A percentile compares a stretch with the other conserved stretches of the same genome.
Conservation (phyloP, 1,284 basidiomycete genomes). For the Naganishia cerealis region DNA sequence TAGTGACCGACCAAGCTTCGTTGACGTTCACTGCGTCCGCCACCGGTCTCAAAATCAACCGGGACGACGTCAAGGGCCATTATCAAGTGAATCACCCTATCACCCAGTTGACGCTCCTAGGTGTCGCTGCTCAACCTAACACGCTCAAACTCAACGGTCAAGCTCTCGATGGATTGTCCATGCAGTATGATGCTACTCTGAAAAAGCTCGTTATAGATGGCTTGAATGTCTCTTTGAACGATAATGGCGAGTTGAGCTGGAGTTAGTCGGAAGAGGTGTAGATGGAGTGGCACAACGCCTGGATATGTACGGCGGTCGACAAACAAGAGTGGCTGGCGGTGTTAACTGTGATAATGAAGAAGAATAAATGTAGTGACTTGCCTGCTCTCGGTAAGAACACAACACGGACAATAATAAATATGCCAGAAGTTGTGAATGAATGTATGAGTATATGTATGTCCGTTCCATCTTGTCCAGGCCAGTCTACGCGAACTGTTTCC, state of each 20-base stretch:
- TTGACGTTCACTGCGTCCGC: slow-evolving; percentile 27
- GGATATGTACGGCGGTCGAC: too few relatives aligned
- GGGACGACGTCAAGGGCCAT: slow-evolving; percentile 23
- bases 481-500: too few relatives aligned
- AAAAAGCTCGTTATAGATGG: slow-evolving; percentile 26
- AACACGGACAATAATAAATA: too few relatives aligned
- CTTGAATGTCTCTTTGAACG: slow-evolving; percentile 23
- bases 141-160: slow-evolving; percentile 18
- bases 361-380: too few relatives aligned
- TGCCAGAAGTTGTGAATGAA: too few relatives aligned
- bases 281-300: too few relatives aligned
- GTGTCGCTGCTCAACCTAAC: slow-evolving; percentile 6
- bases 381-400: too few relatives aligned
- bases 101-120: slow-evolving; percentile 19
- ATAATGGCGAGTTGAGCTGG: slow-evolving; percentile 23
- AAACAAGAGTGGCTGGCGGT: too few relatives aligned
- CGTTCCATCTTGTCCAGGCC: too few relatives aligned
- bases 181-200: slow-evolving; percentile 12
- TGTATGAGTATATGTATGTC: too few relatives aligned
- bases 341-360: too few relatives aligned
- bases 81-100: slow-evolving; percentile 20
- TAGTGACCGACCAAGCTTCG: slow-evolving; percentile 23
- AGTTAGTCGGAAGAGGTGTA: background rate
- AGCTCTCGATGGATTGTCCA: slow-evolving; percentile 7
- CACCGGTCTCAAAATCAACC: slow-evolving; percentile 12